These are phyloP conservation scores for Polytolypa hystricis DNA, from an alignment of 2,329 filamentous ascomycete genomes.

Conservation along the genomic window DNA sequence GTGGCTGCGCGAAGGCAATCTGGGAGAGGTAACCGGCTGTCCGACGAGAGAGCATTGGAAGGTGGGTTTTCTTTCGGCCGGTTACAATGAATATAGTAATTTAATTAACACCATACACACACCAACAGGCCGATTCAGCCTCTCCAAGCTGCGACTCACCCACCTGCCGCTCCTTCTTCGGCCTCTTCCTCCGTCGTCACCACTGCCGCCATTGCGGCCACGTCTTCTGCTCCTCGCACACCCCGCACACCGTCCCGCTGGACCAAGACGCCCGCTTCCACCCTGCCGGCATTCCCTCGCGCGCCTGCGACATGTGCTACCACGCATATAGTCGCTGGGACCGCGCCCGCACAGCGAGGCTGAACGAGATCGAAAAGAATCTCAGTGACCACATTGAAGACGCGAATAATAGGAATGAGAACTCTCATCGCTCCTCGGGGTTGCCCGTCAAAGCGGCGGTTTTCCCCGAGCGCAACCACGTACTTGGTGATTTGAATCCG, in stretches of 20 bases:
- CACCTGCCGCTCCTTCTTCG: constrained; percentile 48
- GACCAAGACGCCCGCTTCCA: constrained; percentile 56
- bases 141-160: constrained; percentile 46
- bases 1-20: constrained; percentile 40
- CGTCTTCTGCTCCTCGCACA: constrained; percentile 53
- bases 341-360: constrained; percentile 34
- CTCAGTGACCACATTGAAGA: constrained; percentile 21
- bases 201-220: constrained; percentile 57
- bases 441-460: constrained; percentile 9
- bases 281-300: constrained; percentile 43
- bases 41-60: constrained; percentile 57
- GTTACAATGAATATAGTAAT: too few species aligned
- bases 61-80: constrained; percentile 29
- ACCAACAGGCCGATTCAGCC: constrained; percentile 45
- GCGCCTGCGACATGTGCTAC: constrained; percentile 52
- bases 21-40: constrained; percentile 46
- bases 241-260: constrained; percentile 45
- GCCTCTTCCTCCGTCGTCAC: constrained; percentile 51
- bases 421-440: too few species aligned
- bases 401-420: constrained; percentile 9
- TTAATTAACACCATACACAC: too few species aligned
- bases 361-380: constrained; percentile 39
- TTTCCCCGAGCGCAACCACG: too few species aligned
- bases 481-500: too few species aligned
- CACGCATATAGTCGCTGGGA: constrained; percentile 49